A percentile compares a stretch with the other conserved stretches of the same genome.
Conservation (phyloP, 2,329 filamentous ascomycete genomes). For the Chaetomium sp. region DNA sequence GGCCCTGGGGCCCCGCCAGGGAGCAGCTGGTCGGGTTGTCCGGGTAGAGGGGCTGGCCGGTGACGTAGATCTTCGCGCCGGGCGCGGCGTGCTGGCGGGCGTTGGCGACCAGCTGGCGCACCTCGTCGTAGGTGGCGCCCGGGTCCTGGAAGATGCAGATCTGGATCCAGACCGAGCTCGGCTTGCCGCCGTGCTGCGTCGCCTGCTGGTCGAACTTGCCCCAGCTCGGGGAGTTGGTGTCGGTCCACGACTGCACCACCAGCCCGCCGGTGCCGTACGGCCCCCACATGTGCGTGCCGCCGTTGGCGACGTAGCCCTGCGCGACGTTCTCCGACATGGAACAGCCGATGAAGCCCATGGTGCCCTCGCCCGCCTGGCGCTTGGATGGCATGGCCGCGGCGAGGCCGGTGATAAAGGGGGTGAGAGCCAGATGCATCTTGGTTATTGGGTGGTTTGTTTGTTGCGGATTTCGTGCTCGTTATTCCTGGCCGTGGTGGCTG, state of each 20-base stretch:
- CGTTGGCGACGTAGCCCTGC: constrained; percentile 37
- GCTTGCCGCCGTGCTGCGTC: constrained; percentile 3
- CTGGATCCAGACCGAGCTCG: constrained; percentile 31
- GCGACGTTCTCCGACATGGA: constrained; percentile 40
- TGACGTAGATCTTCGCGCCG: constrained; percentile 37
- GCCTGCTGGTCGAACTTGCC: constrained; percentile 34
- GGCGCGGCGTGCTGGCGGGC: constrained; percentile 36
- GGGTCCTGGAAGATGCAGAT: constrained; percentile 39
- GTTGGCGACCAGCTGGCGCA: constrained; percentile 38
- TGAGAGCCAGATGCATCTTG: constrained; percentile 3
- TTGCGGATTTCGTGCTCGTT: neutral
- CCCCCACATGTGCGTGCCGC: constrained; percentile 37
- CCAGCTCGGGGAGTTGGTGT: constrained; percentile 35
- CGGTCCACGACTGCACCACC: constrained; percentile 39
- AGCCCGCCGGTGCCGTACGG: constrained; percentile 38
- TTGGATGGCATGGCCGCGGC: neutral
- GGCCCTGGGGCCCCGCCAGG: constrained; percentile 34
- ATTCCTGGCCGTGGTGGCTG: neutral
- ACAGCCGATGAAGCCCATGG: constrained; percentile 40
- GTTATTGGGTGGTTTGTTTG: neutral
- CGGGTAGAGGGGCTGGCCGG: constrained; percentile 39
- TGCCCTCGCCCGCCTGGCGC: constrained; percentile 15
- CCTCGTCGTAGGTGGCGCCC: constrained; percentile 38
- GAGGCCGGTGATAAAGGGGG: constrained; percentile 7
- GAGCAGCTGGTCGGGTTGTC: constrained; percentile 33